Evolutionary conservation across 164 flowering plant species (phyloP), one percentile per base, ranked within the genome.

Genomic region (Platanus orientalis): DNA sequence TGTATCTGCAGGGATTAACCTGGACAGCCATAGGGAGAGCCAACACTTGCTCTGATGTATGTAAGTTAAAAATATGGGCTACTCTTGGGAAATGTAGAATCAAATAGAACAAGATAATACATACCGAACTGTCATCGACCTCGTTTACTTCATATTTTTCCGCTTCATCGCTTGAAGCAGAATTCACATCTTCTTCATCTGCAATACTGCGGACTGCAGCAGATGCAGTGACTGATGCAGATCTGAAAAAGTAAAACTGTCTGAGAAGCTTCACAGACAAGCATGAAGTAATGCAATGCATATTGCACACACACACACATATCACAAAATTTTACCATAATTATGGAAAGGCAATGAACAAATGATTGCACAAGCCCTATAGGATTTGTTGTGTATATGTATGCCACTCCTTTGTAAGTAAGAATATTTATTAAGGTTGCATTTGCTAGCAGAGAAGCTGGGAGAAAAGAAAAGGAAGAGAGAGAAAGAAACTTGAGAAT

Each of bases 131-230:
- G 56, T 81, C 81, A 61, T 76, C 71, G 58, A 80, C 82, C 61
- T 81, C 87, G 63, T 82, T 74, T 50, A 66, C 57, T 24, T 52
- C 83, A 64, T 69, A 47, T 64, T 69, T 71, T 34, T 64, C 84
- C 47, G 72, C 71, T 68, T 83, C 93, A 80, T 81, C 92, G 68
- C 85, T 84, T 55, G 95, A 89, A 74, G 74, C 81, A 67, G 96
- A 87, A 66, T 81, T 87, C 45, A 84, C 73, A 49, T 83, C 72
- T 50, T 88, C 98, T 34, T 81, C 89, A 2, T 80, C 85, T 47
- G 79, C 82, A 60, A 81, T 65, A 57, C 81, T 86, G 57, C 63
- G 83, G 21, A 81, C 78, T 21, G 93, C 69, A 66, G 81, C 75
- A 50, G 85, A 61, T 50, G 93, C 86, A 66, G 90, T 78, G 70